Percentiles rank a stretch among this genome's conserved stretches.
Conservation (phyloP, 1,139 yeast genomes). For the Kodamaea sp. region DNA sequence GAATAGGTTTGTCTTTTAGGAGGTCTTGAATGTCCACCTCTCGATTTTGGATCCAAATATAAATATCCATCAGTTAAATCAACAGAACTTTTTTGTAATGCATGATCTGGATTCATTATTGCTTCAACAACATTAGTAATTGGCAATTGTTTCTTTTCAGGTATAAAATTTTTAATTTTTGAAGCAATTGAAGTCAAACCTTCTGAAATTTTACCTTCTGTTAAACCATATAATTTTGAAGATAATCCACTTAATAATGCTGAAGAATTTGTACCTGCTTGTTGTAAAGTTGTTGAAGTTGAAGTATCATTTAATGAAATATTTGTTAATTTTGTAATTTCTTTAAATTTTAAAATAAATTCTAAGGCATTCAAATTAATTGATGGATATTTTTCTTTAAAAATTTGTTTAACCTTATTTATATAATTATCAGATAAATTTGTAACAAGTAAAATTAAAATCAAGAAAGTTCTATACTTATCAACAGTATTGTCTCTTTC, state of each 20-base stretch:
- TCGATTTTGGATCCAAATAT: conserved; percentile 83
- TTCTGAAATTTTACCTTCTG: conserved; percentile 76
- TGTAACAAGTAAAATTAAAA: conserved; percentile 54
- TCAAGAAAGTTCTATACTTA: conserved; percentile 83
- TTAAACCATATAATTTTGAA: conserved; percentile 70
- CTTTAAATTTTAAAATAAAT: conserved; percentile 78
- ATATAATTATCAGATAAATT: conserved; percentile 63
- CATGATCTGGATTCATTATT: conserved; percentile 75
- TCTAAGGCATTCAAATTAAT: conserved; percentile 62
- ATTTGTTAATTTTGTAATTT: conserved; percentile 64
- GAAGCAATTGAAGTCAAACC: conserved; percentile 86
- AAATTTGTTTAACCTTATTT: conserved; percentile 60
- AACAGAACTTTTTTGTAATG: conserved; percentile 52
- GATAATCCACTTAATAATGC: conserved; percentile 78
- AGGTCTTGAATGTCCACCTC: conserved; percentile 87
- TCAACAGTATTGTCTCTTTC: conserved; percentile 63
- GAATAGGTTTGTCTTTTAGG: conserved; percentile 81
- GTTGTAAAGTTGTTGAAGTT: conserved; percentile 15
- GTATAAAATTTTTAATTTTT: conserved; percentile 81
- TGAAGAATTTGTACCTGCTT: conserved; percentile 30
- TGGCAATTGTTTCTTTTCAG: conserved; percentile 84
- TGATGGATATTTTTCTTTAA: conserved; percentile 50
- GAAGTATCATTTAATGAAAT: conserved; percentile 29
- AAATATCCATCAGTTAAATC: conserved; percentile 83
- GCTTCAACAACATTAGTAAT: conserved; percentile 89